These are phyloP conservation scores for Omphalea diandra DNA, from an alignment of 441 rosid genomes.

Conservation along the genomic window DNA sequence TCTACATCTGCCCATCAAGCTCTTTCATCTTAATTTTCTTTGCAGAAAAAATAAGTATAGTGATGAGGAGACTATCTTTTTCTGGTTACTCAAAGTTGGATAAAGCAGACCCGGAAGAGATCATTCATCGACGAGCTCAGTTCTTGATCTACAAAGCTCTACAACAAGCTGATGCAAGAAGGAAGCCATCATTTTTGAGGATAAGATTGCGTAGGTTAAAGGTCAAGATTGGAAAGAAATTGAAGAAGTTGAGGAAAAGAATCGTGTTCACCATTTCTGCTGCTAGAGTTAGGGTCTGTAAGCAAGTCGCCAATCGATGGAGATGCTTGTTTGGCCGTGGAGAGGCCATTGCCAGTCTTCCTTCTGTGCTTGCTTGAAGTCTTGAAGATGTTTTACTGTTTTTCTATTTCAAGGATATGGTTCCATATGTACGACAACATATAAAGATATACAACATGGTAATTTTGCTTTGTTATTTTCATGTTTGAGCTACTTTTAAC, in stretches of 20 bases:
- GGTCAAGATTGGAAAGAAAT: constrained; percentile 56
- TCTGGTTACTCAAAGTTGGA: constrained; percentile 53
- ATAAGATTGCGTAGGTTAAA: constrained; percentile 51
- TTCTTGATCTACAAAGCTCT: constrained; percentile 75
- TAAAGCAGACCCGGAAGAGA: constrained; percentile 64
- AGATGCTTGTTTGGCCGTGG: constrained; percentile 38
- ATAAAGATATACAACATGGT: too few relatives aligned
- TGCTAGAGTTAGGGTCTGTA: constrained; percentile 30
- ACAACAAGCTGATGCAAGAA: constrained; percentile 48
- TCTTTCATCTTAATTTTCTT: background rate
- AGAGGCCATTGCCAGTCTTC: constrained; percentile 36
- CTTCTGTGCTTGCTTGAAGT: constrained; percentile 26
- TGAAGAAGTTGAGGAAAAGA: constrained; percentile 49
- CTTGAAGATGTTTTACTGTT: background rate
- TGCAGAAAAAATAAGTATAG: too few relatives aligned
- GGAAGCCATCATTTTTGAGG: constrained; percentile 44
- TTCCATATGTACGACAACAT: too few relatives aligned
- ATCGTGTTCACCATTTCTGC: constrained; percentile 25
- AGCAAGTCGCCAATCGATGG: constrained; percentile 33
- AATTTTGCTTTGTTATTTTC: too few relatives aligned
- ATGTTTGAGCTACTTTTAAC: too few relatives aligned
- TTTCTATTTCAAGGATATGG: background rate
- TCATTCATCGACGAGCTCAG: constrained; percentile 53
- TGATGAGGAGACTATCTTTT: too few relatives aligned
- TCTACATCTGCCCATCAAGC: background rate